Base-by-base conservation (phyloP, 345 rosid species). In the Hypericum perforatum region DNA sequence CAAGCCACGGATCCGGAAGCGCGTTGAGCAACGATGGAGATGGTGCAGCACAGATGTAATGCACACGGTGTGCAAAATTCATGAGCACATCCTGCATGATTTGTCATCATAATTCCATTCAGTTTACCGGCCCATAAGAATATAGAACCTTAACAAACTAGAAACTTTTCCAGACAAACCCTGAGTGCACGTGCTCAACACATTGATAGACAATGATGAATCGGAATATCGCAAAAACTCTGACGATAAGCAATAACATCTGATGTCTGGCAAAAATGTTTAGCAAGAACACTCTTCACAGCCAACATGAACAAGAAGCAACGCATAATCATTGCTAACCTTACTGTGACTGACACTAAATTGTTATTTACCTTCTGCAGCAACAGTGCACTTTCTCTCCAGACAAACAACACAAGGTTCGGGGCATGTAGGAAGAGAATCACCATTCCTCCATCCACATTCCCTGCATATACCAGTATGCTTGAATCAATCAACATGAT, bases 31-130 rank as follows among this genome's bases (percentile, higher is more conserved):
- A 64, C 63, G 6, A 57, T 72, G 63, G 75, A 70, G 64, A 65
- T 78, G 60, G 94, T 73, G 7, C 85, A 88, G 67, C 97, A 85
- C 47, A 92, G 79, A 74, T 88, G 88, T 14, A 92, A 68, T 16
- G 95, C 95, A 65, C 96, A 88, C 43, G 78, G 72, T 8, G 85
- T 81, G 67, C 95, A 88, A 73, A 87, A 92, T 68, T 87, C 95
- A 39, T 88, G 96, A 60, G 71, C 84, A 58, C 96, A 92, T 39
- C 98, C 90, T 92, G 82, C 75, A 66, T 5, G 22, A 52, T 8
- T 11, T 13, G 52, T 13, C 11, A 48, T 22, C 32, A 22, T 22
- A 22, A 22, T 22, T 22, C 32, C 32, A 22, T 22, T 22, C 32
- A 22, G 4, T 4, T 22, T 22, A 22, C 32, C 32, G 4, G 32